These are phyloP conservation scores for Gnomoniopsis smithogilvyi DNA, from an alignment of 2,329 filamentous ascomycete genomes.

Conservation along the genomic window DNA sequence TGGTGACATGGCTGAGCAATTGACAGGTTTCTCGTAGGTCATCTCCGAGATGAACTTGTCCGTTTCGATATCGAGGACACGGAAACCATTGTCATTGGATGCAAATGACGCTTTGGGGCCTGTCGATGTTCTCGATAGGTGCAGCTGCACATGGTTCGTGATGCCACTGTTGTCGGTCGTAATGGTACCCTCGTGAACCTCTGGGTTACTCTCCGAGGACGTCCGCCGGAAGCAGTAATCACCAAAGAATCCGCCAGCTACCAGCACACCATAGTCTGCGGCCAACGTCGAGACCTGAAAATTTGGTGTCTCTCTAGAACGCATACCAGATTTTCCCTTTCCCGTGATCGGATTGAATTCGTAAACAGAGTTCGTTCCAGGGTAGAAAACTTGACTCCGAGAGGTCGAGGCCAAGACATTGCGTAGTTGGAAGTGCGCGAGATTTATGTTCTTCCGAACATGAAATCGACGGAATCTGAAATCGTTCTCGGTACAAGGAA, in stretches of 20 bases:
- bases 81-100: constrained; percentile 59
- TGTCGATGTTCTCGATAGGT: constrained; percentile 49
- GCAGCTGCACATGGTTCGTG: constrained; percentile 62
- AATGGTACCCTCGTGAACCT: constrained; percentile 42
- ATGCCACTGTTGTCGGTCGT: constrained; percentile 52
- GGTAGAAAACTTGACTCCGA: constrained; percentile 55
- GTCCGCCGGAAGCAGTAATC: constrained; percentile 50
- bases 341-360: constrained; percentile 50
- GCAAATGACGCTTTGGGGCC: constrained; percentile 56
- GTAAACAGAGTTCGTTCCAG: constrained; percentile 45
- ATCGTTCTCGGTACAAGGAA: constrained; percentile 44
- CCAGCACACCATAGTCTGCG: constrained; percentile 50
- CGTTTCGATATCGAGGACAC: constrained; percentile 55
- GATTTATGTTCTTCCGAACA: constrained; percentile 47
- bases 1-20: constrained; percentile 70
- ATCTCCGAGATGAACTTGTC: constrained; percentile 54
- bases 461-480: constrained; percentile 59
- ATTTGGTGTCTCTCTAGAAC: constrained; percentile 18
- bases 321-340: constrained; percentile 41
- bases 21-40: constrained; percentile 60
- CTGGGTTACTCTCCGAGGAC: constrained; percentile 31
- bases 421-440: constrained; percentile 66
- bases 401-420: constrained; percentile 58
- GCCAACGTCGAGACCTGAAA: constrained; percentile 49
- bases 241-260: constrained; percentile 57